phyloP scores from a whole-genome alignment of 768 basidiomycete genomes.

The Leucocoprinus sp. region DNA sequence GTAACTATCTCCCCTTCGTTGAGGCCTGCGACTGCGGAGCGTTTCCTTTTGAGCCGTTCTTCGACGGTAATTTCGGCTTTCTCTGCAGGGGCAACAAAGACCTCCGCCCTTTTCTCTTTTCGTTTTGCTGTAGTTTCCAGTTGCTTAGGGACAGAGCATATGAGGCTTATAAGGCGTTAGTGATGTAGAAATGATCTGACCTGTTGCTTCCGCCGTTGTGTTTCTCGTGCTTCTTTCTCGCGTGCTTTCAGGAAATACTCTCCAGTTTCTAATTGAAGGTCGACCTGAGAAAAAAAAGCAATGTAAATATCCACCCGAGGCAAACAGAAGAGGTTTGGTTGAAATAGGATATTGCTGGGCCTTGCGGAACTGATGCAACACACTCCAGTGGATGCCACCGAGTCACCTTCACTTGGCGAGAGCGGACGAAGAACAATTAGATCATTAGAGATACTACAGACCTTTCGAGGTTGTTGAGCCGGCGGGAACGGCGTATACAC shows the following conservation, averaged over 20 bases:
- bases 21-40: constrained; percentile 25
- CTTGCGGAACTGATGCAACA: too few relatives aligned
- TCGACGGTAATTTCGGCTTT: constrained; percentile 62
- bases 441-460: constrained; percentile 19
- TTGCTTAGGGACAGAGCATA: constrained; percentile 49
- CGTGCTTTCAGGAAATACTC: constrained; percentile 95
- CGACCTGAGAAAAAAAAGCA: constrained; percentile 44
- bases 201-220: constrained; percentile 68
- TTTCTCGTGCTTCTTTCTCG: constrained; percentile 76
- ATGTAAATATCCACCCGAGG: background rate
- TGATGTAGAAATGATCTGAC: constrained; percentile 25
- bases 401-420: background rate
- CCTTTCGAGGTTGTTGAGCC: constrained; percentile 87
- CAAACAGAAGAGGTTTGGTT: background rate
- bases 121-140: constrained; percentile 61
- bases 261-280: constrained; percentile 91
- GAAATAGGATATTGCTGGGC: too few relatives aligned
- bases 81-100: constrained; percentile 85
- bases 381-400: too few relatives aligned
- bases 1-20: constrained; percentile 26
- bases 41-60: constrained; percentile 56
- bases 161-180: background rate
- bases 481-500: constrained; percentile 99
- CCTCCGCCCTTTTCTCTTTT: constrained; percentile 76
- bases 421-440: background rate